Conservation (phyloP, 495 filamentous ascomycete species). For the Xylaria flabelliformis region DNA sequence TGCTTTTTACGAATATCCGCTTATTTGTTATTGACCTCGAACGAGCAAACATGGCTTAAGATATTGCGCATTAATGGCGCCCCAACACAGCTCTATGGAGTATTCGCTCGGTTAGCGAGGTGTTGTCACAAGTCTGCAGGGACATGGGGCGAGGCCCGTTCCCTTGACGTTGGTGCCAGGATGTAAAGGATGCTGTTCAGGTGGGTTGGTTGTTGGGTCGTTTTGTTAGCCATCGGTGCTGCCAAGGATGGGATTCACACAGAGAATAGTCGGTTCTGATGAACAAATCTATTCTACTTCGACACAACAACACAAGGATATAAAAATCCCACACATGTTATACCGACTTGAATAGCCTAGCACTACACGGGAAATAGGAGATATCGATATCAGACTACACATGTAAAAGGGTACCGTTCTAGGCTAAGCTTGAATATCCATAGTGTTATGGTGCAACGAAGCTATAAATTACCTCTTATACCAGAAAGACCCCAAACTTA, state of each 20-base stretch:
- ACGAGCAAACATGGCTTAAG: not conserved
- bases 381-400: not conserved
- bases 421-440: not conserved
- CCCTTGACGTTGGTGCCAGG: not conserved
- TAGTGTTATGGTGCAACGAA: conserved; percentile 14
- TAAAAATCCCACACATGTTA: not conserved
- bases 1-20: not conserved
- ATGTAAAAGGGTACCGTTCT: not conserved
- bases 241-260: not conserved
- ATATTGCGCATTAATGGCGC: not conserved
- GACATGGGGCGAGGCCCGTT: conserved; percentile 4
- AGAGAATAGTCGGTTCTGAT: not conserved
- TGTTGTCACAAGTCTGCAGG: conserved; percentile 14
- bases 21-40: not conserved
- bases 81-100: not conserved
- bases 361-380: not conserved
- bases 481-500: not conserved
- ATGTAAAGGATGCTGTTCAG: conserved; percentile 3
- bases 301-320: not conserved
- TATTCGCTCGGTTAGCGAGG: conserved; percentile 23
- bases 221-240: conserved; percentile 1
- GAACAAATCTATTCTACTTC: not conserved
- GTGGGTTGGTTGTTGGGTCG: not conserved
- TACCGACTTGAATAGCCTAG: not conserved
- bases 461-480: not conserved